phyloP scores from a whole-genome alignment of 495 filamentous ascomycete species.

The Aspergillus hancockii region DNA sequence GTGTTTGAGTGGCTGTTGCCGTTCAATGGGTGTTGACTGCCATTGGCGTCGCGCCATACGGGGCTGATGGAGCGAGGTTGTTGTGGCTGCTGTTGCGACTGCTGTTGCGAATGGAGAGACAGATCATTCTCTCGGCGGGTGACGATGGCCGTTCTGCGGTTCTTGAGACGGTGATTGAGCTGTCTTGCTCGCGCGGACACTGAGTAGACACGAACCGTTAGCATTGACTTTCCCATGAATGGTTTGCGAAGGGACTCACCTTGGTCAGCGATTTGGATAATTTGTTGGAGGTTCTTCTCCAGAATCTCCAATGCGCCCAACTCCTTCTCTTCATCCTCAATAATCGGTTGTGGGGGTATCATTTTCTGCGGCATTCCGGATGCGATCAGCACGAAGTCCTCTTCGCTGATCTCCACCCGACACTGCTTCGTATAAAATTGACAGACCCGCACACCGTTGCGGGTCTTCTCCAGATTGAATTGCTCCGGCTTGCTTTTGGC shows the following conservation, averaged over 20 bases:
- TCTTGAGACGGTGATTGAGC: slow-evolving; percentile 78
- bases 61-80: slow-evolving; percentile 35
- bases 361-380: slow-evolving; percentile 83
- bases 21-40: slow-evolving; percentile 25
- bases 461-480: slow-evolving; percentile 69
- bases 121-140: slow-evolving; percentile 56
- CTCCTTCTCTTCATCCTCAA: slow-evolving; percentile 85
- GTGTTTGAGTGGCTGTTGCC: slow-evolving; percentile 30
- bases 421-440: slow-evolving; percentile 80
- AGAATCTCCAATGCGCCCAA: slow-evolving; percentile 80
- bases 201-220: slow-evolving; percentile 31
- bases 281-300: slow-evolving; percentile 69
- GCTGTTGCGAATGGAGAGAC: slow-evolving; percentile 26
- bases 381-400: slow-evolving; percentile 79
- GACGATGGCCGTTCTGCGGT: slow-evolving; percentile 70
- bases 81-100: slow-evolving; percentile 18
- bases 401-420: slow-evolving; percentile 82
- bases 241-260: slow-evolving; percentile 44
- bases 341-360: slow-evolving; percentile 77
- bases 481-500: slow-evolving; percentile 77
- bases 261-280: slow-evolving; percentile 81
- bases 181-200: slow-evolving; percentile 79
- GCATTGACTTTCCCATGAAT: slow-evolving; percentile 1
- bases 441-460: slow-evolving; percentile 68
- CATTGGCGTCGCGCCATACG: slow-evolving; percentile 40